Base-by-base conservation (phyloP, 108 stramenopile species). In the Nannochloropsis oceanica region DNA sequence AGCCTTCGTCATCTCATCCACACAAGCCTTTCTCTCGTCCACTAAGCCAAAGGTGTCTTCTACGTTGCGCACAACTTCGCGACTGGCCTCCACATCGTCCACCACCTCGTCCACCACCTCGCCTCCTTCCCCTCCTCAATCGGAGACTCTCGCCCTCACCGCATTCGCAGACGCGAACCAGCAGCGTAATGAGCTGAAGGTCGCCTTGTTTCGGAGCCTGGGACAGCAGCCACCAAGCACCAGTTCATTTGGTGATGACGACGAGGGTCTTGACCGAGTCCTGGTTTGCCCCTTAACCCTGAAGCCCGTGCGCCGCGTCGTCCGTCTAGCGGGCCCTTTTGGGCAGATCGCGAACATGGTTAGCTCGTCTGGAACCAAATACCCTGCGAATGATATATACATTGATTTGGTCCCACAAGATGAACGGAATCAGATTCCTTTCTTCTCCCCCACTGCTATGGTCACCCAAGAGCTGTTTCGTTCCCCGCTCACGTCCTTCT, bases 401-500 rank as follows among this genome's bases (percentile, higher is more conserved):
- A 81, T 81, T 3, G 80, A 81, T 81, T 26, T 81, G 22, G 80
- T 81, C 8, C 26, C 80, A 8, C 13, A 5, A 81, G 80, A 81
- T 8, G 26, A 81, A 11, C 80, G 26, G 25, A 81, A 25, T 24
- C 1, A 11, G 1, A 25, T 81, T 7, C 26, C 80, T 12, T 81
- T 26, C 80, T 26, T 81, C 26, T 81, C 26, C 13, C 25, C 80
- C 26, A 14, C 25, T 24, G 25, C 80, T 11, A 26, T 81, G n/a
- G 25, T 81, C 26, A 81, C 80, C 80, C 80, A 81, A 25, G 94
- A 95, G 88, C 90, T 95, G 84, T 97, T 97, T 85, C 96, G 95
- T 24, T 92, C 87, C 42, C 96, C 97, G 12, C 50, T 93, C 11
- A 94, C 95, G 14, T 94, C 94, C 5, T 95, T 93, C 89, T 94